Percentiles rank a stretch among this genome's conserved stretches.
Evolutionary conservation across 2,329 filamentous ascomycete genomes (phyloP).

Genomic region (Phyllosticta citrichinensis): DNA sequence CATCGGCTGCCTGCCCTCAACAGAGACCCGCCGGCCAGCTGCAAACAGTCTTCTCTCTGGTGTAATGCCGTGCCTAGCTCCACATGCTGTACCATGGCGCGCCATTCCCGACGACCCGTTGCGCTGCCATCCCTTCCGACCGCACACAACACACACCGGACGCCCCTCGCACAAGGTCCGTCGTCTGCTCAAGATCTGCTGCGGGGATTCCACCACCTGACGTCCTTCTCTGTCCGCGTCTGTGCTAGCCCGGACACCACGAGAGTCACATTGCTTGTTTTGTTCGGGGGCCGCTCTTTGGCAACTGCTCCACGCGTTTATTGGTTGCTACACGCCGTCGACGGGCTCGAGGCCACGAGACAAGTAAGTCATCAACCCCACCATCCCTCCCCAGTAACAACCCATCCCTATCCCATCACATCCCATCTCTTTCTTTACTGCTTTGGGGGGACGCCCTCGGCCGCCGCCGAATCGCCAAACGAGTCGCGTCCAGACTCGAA

Average conservation of each 20-base stretch:
- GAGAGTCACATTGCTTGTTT: not conserved
- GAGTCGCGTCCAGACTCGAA: constrained; percentile 40
- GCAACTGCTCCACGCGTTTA: not conserved
- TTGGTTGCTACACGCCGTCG: not conserved
- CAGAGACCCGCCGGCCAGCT: constrained; percentile 5
- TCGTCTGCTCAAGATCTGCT: too few species aligned
- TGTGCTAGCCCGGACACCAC: not conserved
- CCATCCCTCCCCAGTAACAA: not conserved
- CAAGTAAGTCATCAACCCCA: not conserved
- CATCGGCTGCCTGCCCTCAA: not conserved
- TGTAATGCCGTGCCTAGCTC: not conserved
- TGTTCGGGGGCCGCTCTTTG: not conserved
- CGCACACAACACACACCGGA: too few species aligned
- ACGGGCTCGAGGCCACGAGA: not conserved
- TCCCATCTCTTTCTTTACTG: constrained; percentile 3
- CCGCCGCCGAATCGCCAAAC: constrained; percentile 30
- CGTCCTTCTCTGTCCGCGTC: not conserved
- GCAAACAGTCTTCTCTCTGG: constrained; percentile 9
- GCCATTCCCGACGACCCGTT: not conserved
- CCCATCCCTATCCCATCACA: not conserved
- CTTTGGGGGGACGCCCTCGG: constrained; percentile 25
- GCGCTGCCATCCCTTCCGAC: not conserved
- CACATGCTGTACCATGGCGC: too few species aligned
- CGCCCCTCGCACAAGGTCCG: not conserved
- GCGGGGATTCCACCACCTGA: too few species aligned